A percentile compares a stretch with the other conserved stretches of the same genome.
phyloP scores from a whole-genome alignment of 169 alveolate genomes.

The Plasmodium malariae region DNA sequence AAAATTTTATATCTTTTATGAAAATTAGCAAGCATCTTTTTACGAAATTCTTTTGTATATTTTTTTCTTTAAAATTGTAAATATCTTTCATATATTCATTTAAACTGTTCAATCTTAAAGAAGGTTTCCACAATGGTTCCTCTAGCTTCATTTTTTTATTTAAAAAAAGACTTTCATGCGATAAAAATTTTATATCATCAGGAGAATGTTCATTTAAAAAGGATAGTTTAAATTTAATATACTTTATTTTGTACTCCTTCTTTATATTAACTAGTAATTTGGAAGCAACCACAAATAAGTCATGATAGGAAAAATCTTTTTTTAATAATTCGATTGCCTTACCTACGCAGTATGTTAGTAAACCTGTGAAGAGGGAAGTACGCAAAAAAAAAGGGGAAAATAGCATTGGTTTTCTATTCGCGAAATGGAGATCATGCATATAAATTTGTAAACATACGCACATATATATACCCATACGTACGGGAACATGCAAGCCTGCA shows the following conservation, averaged over 20 bases:
- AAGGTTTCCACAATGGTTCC: slow-evolving; percentile 69
- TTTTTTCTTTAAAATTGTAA: slow-evolving; percentile 8
- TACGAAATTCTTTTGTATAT: background rate
- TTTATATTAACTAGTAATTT: slow-evolving; percentile 39
- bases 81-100: slow-evolving; percentile 34
- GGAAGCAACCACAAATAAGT: slow-evolving; percentile 59
- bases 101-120: slow-evolving; percentile 39
- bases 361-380: slow-evolving; percentile 14
- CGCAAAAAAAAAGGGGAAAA: background rate
- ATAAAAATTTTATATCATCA: slow-evolving; percentile 72
- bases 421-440: background rate
- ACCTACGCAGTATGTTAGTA: slow-evolving; percentile 65
- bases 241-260: slow-evolving; percentile 51
- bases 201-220: slow-evolving; percentile 70
- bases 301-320: slow-evolving; percentile 66
- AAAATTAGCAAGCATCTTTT: slow-evolving; percentile 48
- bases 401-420: background rate
- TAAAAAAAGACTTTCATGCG: slow-evolving; percentile 70
- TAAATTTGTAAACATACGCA: background rate
- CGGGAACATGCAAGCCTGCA: background rate
- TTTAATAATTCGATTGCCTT: slow-evolving; percentile 35
- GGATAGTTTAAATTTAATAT: slow-evolving; percentile 64
- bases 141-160: slow-evolving; percentile 31
- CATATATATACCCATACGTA: slow-evolving; percentile 1
- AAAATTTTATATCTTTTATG: slow-evolving; percentile 56